Base-by-base conservation (phyloP, 768 basidiomycete genomes). In the Mycena chlorophos region DNA sequence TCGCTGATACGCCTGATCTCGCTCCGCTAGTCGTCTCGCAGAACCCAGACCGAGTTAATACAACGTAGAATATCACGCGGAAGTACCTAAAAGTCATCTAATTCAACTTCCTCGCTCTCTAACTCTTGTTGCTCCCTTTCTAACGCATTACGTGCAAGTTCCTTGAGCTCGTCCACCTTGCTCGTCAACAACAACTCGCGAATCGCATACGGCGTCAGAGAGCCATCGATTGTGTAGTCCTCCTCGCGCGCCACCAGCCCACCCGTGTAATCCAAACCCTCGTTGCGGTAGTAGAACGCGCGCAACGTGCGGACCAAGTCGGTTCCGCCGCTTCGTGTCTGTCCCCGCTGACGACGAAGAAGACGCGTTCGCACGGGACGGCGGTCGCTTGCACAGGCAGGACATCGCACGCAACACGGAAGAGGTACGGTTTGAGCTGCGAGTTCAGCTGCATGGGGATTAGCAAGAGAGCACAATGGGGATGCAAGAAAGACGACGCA, bases 401-500 rank as follows among this genome's bases (percentile, higher is more conserved):
- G 8, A 42, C 20, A 42, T 42, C 40, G 8, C 13, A 16, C 8
- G 40, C 40, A 42, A 42, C 40, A 12, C 22, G 13, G 40, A 8
- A 42, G 8, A 42, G 40, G 20, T 14, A 16, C n/a, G 40, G 40
- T 8, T 16, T 16, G 8, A 8, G n/a, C 13, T 19, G 40, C 6
- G 8, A 12, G n/a, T 42, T 6, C 5, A 42, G 20, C 40, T 42
- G 40, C 31, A 34, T 8, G 8, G 31, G 17, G 20, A 14, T 8
- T 42, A 12, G 20, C n/a, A 19, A 16, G 8, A 42, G 20, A 14
- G 8, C 20, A 42, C 20, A 22, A 20, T 14, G 8, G 20, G 40
- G 37, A 28, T n/a, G n/a, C n/a, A 26, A 23, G 30, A 12, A 23
- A 51, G 28, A 8, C 26, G 27, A 60, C 65, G 17, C 50, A 63